Evolutionary conservation across 2,329 filamentous ascomycete genomes (phyloP).

Genomic region (Trichoderma sp.): DNA sequence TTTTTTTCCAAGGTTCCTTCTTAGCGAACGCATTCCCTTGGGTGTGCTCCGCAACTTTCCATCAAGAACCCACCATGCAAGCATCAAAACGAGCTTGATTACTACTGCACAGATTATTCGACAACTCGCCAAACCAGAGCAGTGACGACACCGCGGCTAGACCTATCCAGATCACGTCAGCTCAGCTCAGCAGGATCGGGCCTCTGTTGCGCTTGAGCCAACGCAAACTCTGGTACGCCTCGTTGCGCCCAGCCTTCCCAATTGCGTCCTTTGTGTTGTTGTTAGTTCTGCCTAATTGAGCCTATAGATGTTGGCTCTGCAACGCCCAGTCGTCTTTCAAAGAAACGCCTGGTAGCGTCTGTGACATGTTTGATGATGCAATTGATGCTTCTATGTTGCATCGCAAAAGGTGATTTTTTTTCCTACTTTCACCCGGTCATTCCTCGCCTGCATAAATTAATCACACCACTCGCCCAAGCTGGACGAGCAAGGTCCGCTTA

Average conservation of each 20-base stretch:
- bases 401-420: neutral
- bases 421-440: neutral
- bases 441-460: neutral
- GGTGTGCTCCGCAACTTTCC: neutral
- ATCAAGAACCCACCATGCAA: neutral
- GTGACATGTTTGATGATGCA: neutral
- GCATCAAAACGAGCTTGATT: no score
- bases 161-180: slow-evolving; percentile 5
- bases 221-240: neutral
- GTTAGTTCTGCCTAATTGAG: neutral
- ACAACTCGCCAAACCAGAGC: neutral
- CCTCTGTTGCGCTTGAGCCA: slow-evolving; percentile 2
- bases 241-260: neutral
- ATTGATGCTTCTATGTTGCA: neutral
- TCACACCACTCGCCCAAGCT: slow-evolving; percentile 4
- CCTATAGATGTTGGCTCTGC: neutral
- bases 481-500: neutral
- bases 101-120: no score
- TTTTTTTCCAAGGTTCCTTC: neutral
- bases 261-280: neutral
- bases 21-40: neutral
- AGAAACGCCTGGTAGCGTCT: neutral
- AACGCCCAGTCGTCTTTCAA: neutral
- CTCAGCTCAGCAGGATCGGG: slow-evolving; percentile 12
- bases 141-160: neutral